Conservation (phyloP, 176 grass and related monocot species). For the maize (Zea mays) region DNA sequence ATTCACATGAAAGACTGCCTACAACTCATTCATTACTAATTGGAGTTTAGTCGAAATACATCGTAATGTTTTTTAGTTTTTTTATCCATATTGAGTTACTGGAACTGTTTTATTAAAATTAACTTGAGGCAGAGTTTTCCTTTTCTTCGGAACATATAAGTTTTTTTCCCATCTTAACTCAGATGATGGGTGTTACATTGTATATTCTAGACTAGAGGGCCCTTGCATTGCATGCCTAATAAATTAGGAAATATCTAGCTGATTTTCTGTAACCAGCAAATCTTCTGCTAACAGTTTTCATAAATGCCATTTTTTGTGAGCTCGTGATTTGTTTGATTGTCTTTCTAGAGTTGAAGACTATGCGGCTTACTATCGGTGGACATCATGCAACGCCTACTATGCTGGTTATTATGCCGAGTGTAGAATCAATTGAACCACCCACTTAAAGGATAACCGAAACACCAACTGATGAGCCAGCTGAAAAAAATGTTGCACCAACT, state of each 20-base stretch:
- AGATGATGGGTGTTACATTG: slow-evolving; percentile 22
- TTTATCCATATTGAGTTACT: too few species aligned
- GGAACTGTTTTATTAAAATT: too few species aligned
- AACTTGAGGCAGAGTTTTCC: too few species aligned
- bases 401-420: slow-evolving; percentile 1
- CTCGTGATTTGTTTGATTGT: not conserved
- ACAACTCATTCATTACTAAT: too few species aligned
- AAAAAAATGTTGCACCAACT: not conserved
- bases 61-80: too few species aligned
- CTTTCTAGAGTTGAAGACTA: slow-evolving; percentile 20
- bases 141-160: too few species aligned
- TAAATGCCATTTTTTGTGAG: not conserved
- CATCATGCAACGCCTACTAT: not conserved
- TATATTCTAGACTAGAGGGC: slow-evolving; percentile 10
- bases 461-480: too few species aligned
- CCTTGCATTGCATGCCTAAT: not conserved
- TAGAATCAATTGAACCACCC: slow-evolving; percentile 39
- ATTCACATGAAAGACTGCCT: too few species aligned
- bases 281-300: too few species aligned
- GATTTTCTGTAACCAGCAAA: too few species aligned
- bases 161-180: too few species aligned
- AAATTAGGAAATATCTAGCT: not conserved
- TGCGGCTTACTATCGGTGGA: not conserved
- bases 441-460: slow-evolving; percentile 38
- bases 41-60: too few species aligned